phyloP scores from a whole-genome alignment of 2,329 filamentous ascomycete genomes.

The Verticillium isaacii region DNA sequence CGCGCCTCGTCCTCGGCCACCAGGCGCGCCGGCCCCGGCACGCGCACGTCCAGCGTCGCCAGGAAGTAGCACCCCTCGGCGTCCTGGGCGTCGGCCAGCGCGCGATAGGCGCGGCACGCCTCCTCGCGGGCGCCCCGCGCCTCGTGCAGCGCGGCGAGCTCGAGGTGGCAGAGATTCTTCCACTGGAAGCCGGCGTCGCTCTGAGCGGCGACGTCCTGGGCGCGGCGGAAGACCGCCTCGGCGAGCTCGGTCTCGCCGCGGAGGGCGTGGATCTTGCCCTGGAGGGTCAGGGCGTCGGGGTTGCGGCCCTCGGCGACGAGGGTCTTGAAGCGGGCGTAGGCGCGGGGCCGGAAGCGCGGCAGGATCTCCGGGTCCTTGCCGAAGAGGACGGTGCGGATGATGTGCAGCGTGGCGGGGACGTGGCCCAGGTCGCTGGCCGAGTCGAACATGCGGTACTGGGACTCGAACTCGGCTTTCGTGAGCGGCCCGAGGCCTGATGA shows the following conservation, averaged over 20 bases:
- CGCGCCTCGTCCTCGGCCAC: background rate
- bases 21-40: background rate
- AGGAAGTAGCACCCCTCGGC: background rate
- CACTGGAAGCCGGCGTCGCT: background rate
- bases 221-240: background rate
- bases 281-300: slow-evolving; percentile 23
- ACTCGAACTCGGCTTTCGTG: background rate
- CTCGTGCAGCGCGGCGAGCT: background rate
- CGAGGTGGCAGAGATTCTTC: background rate
- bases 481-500: background rate
- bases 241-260: background rate
- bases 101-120: background rate
- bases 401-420: slow-evolving; percentile 21
- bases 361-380: background rate
- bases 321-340: slow-evolving; percentile 23
- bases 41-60: background rate
- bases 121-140: background rate
- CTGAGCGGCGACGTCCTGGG: background rate
- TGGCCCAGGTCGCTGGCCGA: slow-evolving; percentile 25
- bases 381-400: background rate
- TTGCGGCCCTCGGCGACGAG: slow-evolving; percentile 24
- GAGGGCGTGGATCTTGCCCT: background rate
- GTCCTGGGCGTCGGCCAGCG: background rate
- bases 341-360: slow-evolving; percentile 8
- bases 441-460: slow-evolving; percentile 19